Conservation (phyloP, 2,329 filamentous ascomycete species). For the Thermoascus crustaceus region DNA sequence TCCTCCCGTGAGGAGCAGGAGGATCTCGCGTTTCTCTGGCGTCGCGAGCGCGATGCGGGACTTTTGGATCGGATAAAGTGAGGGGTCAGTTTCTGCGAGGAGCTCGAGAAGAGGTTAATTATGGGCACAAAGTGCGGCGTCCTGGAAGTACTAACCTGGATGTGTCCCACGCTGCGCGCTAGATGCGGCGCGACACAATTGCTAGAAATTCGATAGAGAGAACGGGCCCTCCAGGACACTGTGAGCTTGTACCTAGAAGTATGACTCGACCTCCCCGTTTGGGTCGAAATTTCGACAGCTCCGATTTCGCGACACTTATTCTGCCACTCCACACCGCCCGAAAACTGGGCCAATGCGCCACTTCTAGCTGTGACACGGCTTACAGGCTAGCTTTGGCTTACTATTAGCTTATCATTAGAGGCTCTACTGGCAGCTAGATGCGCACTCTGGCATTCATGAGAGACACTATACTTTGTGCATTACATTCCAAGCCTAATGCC, state of each 20-base stretch:
- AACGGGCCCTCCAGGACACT: neutral
- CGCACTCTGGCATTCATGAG: no score
- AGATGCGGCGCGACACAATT: no score
- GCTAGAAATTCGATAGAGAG: neutral
- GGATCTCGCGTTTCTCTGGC: neutral
- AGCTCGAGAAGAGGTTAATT: neutral
- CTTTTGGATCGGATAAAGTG: neutral
- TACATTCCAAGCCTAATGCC: no score
- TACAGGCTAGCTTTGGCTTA: neutral
- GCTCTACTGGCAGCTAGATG: no score
- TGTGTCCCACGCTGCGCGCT: neutral
- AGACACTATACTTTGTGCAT: no score
- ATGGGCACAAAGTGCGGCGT: neutral
- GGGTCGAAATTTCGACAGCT: conserved; percentile 1
- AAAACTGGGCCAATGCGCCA: neutral
- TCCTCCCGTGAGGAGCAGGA: neutral
- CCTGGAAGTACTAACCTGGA: neutral
- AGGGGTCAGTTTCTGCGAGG: neutral
- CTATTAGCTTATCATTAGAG: neutral
- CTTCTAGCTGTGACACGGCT: neutral
- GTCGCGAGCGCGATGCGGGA: neutral
- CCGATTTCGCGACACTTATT: conserved; percentile 2
- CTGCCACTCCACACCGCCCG: conserved; percentile 5
- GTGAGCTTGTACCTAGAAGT: neutral
- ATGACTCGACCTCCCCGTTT: conserved; percentile 1